Evolutionary conservation across 306 rosid species (phyloP).

Genomic region (Fragaria iinumae): DNA sequence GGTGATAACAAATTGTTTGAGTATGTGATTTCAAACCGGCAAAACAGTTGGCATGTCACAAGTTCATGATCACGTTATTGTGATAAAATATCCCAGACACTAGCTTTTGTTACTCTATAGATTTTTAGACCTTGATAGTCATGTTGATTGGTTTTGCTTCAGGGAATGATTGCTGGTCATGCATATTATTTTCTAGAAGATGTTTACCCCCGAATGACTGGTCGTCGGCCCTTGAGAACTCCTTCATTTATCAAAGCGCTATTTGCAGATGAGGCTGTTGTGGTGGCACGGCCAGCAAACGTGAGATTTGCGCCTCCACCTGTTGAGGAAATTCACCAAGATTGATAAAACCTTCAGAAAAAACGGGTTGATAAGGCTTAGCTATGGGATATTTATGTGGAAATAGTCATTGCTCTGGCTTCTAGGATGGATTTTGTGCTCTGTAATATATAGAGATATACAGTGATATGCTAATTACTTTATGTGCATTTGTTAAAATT

Average conservation of each 20-base stretch:
- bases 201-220: slow-evolving; percentile 90
- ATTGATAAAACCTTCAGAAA: slow-evolving; percentile 26
- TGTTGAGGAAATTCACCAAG: slow-evolving; percentile 62
- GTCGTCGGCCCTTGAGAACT: slow-evolving; percentile 77
- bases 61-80: not conserved
- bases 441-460: slow-evolving; percentile 50
- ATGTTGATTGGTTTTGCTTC: slow-evolving; percentile 16
- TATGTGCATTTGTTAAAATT: slow-evolving; percentile 38
- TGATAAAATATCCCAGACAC: not conserved
- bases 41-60: not conserved
- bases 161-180: slow-evolving; percentile 99
- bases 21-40: not conserved
- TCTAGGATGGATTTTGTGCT: slow-evolving; percentile 23
- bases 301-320: slow-evolving; percentile 82
- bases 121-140: not conserved
- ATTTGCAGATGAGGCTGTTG: slow-evolving; percentile 85
- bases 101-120: not conserved
- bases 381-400: slow-evolving; percentile 4
- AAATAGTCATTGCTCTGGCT: slow-evolving; percentile 19
- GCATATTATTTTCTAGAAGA: slow-evolving; percentile 94
- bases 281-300: slow-evolving; percentile 68
- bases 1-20: not conserved
- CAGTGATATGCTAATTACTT: slow-evolving; percentile 17
- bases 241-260: slow-evolving; percentile 87
- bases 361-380: slow-evolving; percentile 1